These are phyloP conservation scores for Chlorella vulgaris DNA, from an alignment of 139 green algal genomes.

Conservation along the genomic window DNA sequence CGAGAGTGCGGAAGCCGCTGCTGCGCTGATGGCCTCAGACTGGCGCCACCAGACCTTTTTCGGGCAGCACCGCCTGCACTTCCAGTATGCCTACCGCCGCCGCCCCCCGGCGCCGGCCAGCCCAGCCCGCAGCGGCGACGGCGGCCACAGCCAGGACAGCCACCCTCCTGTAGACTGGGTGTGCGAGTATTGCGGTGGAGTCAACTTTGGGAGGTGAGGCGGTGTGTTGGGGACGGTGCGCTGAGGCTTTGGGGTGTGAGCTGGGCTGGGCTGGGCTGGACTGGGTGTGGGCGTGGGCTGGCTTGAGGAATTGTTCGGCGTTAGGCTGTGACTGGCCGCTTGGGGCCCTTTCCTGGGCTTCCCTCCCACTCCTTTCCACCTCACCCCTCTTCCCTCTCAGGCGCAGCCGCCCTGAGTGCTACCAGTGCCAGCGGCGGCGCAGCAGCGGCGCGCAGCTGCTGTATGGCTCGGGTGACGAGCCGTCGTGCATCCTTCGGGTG, in stretches of 20 bases:
- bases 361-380: background rate
- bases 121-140: background rate
- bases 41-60: constrained; percentile 27
- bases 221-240: background rate
- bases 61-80: constrained; percentile 37
- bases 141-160: background rate
- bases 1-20: constrained; percentile 46
- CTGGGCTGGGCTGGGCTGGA: background rate
- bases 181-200: constrained; percentile 65
- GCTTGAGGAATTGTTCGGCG: too few species aligned
- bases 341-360: too few species aligned
- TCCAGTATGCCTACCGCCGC: constrained; percentile 65
- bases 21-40: constrained; percentile 60
- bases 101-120: too few species aligned
- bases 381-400: background rate
- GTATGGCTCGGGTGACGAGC: constrained; percentile 26
- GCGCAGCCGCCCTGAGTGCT: constrained; percentile 74
- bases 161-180: constrained; percentile 62
- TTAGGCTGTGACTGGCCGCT: background rate
- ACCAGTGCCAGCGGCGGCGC: constrained; percentile 66
- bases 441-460: constrained; percentile 50
- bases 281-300: background rate
- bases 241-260: background rate
- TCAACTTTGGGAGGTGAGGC: constrained; percentile 77
- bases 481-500: constrained; percentile 69